Evolutionary conservation across 2,329 filamentous ascomycete genomes (phyloP), one percentile per base, ranked within the genome.

Genomic region (Alternaria dauci): DNA sequence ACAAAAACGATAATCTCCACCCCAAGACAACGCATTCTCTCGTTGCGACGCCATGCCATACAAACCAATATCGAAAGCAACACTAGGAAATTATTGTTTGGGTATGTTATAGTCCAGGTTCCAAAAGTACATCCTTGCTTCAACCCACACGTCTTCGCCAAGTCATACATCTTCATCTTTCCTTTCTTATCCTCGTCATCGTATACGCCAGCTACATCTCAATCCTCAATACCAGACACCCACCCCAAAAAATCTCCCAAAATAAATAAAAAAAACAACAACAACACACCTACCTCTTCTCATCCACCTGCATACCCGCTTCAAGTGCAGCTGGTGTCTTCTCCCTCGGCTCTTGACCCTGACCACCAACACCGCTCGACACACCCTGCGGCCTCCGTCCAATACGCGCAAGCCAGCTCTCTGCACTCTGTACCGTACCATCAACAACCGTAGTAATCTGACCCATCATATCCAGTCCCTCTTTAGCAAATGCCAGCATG

Each of bases 391-490:
- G 59, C 58, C 68, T 78, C 41, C 82, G 79, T 36, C 84, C 92
- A 59, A 96, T 83, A 20, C 89, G 85, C 60, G 94, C 91, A 66
- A 94, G 92, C 95, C 95, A 98, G 69, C 90, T 88, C 78, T 98
- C 94, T 0, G 95, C 95, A 70, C 91, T 95, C 56, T 91, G 87
- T 54, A 98, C 91, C 0, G 95, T 98, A 54, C 93, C 91, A 68
- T 96, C 92, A 8, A 98, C 86, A 2, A 97, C 92, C 5, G 89
- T 88, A 41, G 89, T 95, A 51, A 99, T 93, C 76, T 97, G 93
- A 1, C 88, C 87, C 85, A 98, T 93, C 90, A 98, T 97, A 69
- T 97, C 93, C 14, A 98, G 83, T 0, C 94, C 93, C 76, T 98
- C 94, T 71, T 91, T 91, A 7, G 94, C 94, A 52, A 98, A 87